A percentile compares a stretch with the other conserved stretches of the same genome.
Conservation (phyloP, 192 early-diverging fungal species). For the Thoreauomyces humboldtii region DNA sequence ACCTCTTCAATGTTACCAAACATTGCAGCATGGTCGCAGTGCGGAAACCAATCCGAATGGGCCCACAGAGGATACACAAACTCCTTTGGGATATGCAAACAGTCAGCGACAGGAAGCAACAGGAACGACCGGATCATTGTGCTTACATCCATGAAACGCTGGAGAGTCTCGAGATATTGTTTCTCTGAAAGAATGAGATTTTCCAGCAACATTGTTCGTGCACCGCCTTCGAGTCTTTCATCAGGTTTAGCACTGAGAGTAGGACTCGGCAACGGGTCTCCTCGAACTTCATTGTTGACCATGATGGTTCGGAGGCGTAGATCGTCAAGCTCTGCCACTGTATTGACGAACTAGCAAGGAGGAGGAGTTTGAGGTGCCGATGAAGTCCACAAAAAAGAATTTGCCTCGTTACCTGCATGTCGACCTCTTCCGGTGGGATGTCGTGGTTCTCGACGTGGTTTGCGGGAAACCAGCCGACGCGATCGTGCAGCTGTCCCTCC, state of each 20-base stretch:
- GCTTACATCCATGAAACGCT: constrained; percentile 23
- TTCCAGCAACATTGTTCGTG: background rate
- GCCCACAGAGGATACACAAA: constrained; percentile 26
- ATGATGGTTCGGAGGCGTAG: constrained; percentile 26
- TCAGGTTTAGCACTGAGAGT: background rate
- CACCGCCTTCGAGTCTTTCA: background rate
- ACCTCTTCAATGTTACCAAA: constrained; percentile 32
- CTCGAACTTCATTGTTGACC: constrained; percentile 24
- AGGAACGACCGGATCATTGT: background rate
- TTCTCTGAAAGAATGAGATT: background rate
- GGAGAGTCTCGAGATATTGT: constrained; percentile 9
- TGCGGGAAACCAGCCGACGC: constrained; percentile 41
- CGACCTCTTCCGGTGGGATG: constrained; percentile 6
- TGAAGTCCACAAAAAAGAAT: too few species aligned
- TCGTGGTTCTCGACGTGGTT: constrained; percentile 30
- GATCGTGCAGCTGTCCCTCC: constrained; percentile 31
- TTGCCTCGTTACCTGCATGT: constrained; percentile 6
- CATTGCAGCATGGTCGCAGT: constrained; percentile 23
- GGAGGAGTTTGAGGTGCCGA: too few species aligned
- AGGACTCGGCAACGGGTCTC: too few species aligned
- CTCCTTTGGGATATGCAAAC: too few species aligned
- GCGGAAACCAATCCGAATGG: constrained; percentile 27
- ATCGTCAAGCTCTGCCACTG: constrained; percentile 24
- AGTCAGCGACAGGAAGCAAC: background rate
- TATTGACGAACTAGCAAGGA: constrained; percentile 36